A percentile compares a stretch with the other conserved stretches of the same genome.
Evolutionary conservation across 2,329 filamentous ascomycete species (phyloP).

Genomic region (Nannizziopsis barbatae): DNA sequence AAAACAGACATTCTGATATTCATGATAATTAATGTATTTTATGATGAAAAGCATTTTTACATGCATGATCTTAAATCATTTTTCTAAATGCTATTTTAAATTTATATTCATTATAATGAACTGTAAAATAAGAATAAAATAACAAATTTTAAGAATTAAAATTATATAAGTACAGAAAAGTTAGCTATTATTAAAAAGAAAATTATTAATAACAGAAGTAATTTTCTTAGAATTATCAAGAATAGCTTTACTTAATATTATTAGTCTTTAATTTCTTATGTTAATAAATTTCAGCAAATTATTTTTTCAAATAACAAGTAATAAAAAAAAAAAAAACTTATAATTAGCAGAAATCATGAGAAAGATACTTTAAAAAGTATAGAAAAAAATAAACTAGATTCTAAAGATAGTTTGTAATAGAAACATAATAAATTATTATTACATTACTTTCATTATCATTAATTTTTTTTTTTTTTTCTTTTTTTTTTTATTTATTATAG

Average conservation of each 20-base stretch:
- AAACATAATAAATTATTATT: no score
- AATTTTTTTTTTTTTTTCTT: no score
- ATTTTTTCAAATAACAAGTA: constrained; percentile 27
- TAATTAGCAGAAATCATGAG: not conserved
- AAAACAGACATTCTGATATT: no score
- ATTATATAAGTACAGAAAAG: constrained; percentile 15
- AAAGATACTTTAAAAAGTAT: not conserved
- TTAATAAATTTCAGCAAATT: constrained; percentile 29
- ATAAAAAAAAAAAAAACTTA: constrained; percentile 17
- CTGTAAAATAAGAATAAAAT: no score
- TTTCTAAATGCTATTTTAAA: no score
- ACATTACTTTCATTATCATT: no score
- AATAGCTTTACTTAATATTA: constrained; percentile 9
- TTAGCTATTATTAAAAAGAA: constrained; percentile 20
- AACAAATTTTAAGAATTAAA: constrained; percentile 20
- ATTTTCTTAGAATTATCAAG: constrained; percentile 24
- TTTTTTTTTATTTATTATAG: no score
- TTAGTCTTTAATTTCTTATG: constrained; percentile 26
- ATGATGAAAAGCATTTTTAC: no score
- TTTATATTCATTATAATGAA: no score
- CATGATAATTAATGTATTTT: no score
- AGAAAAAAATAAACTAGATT: not conserved
- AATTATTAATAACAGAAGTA: constrained; percentile 17
- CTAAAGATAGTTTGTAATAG: not conserved
- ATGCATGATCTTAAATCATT: no score